Percentiles rank a stretch among this genome's conserved stretches.
These are phyloP conservation scores for Hanseniaspora taiwanica DNA, from an alignment of 805 yeast genomes.

Conservation along the genomic window DNA sequence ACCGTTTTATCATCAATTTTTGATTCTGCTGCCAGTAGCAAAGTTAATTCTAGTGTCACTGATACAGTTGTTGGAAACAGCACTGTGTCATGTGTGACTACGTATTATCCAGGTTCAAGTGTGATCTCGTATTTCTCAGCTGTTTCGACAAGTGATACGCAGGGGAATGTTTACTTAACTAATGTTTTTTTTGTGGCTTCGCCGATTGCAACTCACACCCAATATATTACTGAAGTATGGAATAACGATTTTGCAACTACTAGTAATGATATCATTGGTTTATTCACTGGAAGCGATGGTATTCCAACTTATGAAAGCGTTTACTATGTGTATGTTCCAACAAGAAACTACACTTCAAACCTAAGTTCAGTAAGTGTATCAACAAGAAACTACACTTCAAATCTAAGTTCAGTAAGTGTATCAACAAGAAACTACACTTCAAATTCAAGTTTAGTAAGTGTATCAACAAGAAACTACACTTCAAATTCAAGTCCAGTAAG, in stretches of 20 bases:
- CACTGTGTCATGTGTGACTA: constrained; percentile 2
- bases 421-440: background rate
- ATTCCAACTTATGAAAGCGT: constrained; percentile 7
- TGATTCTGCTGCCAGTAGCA: constrained; percentile 2
- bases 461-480: background rate
- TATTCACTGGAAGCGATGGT: constrained; percentile 7
- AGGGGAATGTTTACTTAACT: background rate
- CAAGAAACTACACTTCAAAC: background rate
- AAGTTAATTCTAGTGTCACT: background rate
- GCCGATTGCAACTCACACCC: background rate
- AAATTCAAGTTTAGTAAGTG: background rate
- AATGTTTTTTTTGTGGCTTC: background rate
- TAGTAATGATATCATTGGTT: background rate
- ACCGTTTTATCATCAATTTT: constrained; percentile 2
- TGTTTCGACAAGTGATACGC: background rate
- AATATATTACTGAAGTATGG: background rate
- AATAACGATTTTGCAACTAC: background rate
- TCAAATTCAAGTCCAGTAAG: background rate
- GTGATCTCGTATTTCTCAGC: background rate
- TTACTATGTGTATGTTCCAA: constrained; percentile 9
- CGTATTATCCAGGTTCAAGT: background rate
- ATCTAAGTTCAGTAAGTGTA: background rate
- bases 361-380: background rate
- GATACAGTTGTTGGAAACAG: background rate
- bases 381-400: background rate